Conservation (phyloP, 192 early-diverging fungal species). For the Cladochytrium replicatum region DNA sequence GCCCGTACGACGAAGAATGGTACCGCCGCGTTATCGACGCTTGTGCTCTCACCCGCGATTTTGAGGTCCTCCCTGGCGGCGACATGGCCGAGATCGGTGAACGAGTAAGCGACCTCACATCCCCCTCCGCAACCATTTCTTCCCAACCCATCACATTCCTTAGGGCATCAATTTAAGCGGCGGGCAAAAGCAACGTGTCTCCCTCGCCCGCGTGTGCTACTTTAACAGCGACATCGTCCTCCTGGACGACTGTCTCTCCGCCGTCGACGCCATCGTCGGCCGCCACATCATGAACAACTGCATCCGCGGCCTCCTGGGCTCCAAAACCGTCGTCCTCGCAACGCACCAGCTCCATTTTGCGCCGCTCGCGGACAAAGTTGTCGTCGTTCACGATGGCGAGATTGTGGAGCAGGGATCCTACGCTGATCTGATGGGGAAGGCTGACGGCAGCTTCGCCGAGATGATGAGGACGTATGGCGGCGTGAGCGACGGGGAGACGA, state of each 20-base stretch:
- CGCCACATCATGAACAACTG: constrained; percentile 4
- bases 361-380: not conserved
- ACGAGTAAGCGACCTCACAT: no score
- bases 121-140: no score
- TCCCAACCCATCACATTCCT: no score
- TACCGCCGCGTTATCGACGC: not conserved
- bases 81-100: constrained; percentile 10
- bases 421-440: not conserved
- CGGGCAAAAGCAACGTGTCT: constrained; percentile 80
- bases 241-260: constrained; percentile 9
- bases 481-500: not conserved
- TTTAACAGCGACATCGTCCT: constrained; percentile 27
- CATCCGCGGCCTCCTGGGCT: not conserved
- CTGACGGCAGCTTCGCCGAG: not conserved
- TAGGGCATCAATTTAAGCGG: no score
- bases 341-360: constrained; percentile 12
- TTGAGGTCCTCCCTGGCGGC: constrained; percentile 7
- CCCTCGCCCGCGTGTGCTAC: constrained; percentile 72
- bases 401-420: not conserved
- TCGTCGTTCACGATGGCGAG: constrained; percentile 7
- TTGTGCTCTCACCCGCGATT: constrained; percentile 3
- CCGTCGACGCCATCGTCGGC: constrained; percentile 11
- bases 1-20: constrained; percentile 2
- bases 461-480: not conserved
- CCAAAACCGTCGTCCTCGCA: constrained; percentile 8